A percentile compares a stretch with the other conserved stretches of the same genome.
These are phyloP conservation scores for Picea glauca DNA, from an alignment of 75 land plant species.

Conservation along the genomic window DNA sequence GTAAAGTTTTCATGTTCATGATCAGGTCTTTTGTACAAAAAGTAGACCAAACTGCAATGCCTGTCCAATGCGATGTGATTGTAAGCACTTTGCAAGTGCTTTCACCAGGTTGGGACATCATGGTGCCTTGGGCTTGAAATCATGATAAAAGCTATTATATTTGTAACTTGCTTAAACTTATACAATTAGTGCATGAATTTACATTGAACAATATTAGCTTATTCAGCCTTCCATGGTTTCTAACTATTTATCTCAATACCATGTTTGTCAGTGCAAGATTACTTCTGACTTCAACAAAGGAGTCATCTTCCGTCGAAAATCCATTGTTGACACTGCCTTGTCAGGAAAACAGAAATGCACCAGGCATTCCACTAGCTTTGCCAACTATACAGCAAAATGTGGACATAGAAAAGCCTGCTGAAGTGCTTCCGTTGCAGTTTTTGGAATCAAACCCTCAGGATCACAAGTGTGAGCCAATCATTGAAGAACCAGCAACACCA, in stretches of 20 bases:
- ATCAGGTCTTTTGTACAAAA: conserved; percentile 88
- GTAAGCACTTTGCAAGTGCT: conserved; percentile 87
- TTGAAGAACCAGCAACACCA: conserved; percentile 68
- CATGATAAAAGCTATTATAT: not conserved
- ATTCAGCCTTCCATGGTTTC: not conserved
- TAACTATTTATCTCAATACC: not conserved
- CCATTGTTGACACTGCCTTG: no score
- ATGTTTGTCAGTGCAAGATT: conserved; percentile 53
- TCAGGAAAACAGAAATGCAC: not conserved
- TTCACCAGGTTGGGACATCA: conserved; percentile 58
- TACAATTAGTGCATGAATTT: not conserved
- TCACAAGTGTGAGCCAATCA: conserved; percentile 38
- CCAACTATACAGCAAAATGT: not conserved
- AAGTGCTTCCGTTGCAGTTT: not conserved
- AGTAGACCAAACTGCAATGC: conserved; percentile 86
- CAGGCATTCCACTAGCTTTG: not conserved
- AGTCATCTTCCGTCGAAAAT: not conserved
- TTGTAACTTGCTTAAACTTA: not conserved
- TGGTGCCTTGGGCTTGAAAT: not conserved
- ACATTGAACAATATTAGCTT: not conserved
- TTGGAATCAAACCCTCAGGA: not conserved
- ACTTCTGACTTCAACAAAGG: conserved; percentile 48
- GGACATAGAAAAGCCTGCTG: not conserved
- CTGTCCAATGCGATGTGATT: conserved; percentile 81
- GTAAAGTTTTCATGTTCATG: not conserved